Evolutionary conservation across 177 flowering plant species (phyloP).

Genomic region (Vitis hybrid): DNA sequence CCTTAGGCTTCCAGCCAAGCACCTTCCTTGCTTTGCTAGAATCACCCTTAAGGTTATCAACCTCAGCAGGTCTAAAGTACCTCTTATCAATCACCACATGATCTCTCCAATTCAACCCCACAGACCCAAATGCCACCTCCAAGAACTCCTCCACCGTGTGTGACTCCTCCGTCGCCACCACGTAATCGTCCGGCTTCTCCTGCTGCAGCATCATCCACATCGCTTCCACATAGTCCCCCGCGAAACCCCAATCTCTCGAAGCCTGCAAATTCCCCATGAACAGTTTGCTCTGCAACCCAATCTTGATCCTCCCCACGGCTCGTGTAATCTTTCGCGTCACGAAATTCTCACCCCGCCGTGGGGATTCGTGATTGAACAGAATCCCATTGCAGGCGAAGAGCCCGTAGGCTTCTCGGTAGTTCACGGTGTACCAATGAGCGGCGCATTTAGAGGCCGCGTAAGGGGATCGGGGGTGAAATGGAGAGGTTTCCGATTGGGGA

Average conservation of each 20-base stretch:
- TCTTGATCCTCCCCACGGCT: constrained; percentile 90
- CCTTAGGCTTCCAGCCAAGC: constrained; percentile 89
- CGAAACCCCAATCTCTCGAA: constrained; percentile 94
- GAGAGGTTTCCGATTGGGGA: constrained; percentile 78
- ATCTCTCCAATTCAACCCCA: constrained; percentile 85
- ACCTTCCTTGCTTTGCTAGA: constrained; percentile 76
- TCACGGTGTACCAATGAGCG: constrained; percentile 99
- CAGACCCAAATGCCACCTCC: constrained; percentile 86
- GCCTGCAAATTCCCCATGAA: constrained; percentile 88
- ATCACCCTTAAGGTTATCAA: constrained; percentile 89
- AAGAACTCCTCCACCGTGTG: constrained; percentile 96
- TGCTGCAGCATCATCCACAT: constrained; percentile 99
- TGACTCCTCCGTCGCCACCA: constrained; percentile 97
- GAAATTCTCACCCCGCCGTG: constrained; percentile 91
- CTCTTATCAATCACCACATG: constrained; percentile 91
- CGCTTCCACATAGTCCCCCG: constrained; percentile 98
- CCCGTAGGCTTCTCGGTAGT: constrained; percentile 91
- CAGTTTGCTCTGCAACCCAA: constrained; percentile 84
- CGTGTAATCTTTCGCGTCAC: constrained; percentile 94
- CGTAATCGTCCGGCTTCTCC: constrained; percentile 92
- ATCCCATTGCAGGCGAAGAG: constrained; percentile 90
- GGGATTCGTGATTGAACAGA: constrained; percentile 91
- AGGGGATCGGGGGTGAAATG: constrained; percentile 93
- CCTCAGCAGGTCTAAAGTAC: constrained; percentile 93
- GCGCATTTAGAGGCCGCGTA: constrained; percentile 91